phyloP scores from a whole-genome alignment of 2,329 filamentous ascomycete genomes.

The Fusarium oxysporum region DNA sequence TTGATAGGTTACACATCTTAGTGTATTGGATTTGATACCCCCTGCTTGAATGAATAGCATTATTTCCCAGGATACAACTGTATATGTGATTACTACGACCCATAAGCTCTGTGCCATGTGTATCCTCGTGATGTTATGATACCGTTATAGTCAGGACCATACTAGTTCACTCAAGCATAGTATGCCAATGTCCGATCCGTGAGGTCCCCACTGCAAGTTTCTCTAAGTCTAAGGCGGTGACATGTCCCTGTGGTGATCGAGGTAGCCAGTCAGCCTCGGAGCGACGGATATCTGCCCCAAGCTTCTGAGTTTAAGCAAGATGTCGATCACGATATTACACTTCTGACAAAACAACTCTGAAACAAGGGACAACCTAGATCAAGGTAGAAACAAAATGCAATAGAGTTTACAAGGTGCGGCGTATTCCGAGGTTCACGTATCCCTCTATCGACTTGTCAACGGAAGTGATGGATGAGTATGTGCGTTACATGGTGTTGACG shows the following conservation, averaged over 20 bases:
- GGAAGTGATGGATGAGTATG: background rate
- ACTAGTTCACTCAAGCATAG: background rate
- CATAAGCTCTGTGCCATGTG: background rate
- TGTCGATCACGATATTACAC: constrained; percentile 4
- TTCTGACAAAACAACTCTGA: constrained; percentile 4
- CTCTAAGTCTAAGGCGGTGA: background rate
- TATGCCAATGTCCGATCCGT: background rate
- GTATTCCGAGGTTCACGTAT: background rate
- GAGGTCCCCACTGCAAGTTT: background rate
- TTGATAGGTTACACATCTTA: constrained; percentile 11
- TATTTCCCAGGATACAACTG: background rate
- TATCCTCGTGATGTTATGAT: background rate
- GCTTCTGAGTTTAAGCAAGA: background rate
- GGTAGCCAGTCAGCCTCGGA: background rate
- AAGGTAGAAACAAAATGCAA: background rate
- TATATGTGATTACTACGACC: background rate
- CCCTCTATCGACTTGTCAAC: background rate
- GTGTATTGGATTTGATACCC: constrained; percentile 40
- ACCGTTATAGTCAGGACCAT: background rate
- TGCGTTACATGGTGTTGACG: background rate
- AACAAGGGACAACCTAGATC: constrained; percentile 14
- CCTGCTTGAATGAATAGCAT: constrained; percentile 30
- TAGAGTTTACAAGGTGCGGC: background rate
- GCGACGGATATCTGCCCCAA: background rate
- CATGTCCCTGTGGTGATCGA: background rate